These are phyloP conservation scores for Rhipidocladum racemiflorum DNA, from an alignment of 176 grass and related monocot species.

Conservation along the genomic window DNA sequence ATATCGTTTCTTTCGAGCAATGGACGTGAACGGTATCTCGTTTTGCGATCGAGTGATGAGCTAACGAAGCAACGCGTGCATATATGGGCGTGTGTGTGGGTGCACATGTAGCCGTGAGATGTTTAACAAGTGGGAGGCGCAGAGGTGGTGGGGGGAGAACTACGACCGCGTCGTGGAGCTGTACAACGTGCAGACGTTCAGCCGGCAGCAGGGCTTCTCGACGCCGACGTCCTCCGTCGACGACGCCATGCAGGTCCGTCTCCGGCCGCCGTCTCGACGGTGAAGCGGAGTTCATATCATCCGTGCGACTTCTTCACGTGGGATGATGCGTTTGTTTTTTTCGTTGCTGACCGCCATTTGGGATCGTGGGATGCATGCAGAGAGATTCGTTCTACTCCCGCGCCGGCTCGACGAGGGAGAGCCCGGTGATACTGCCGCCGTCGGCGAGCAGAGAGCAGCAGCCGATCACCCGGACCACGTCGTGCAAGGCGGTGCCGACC, in stretches of 20 bases:
- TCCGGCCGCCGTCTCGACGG: neutral
- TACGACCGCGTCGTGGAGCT: slow-evolving; percentile 99
- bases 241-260: slow-evolving; percentile 44
- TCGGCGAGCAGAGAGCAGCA: slow-evolving; percentile 44
- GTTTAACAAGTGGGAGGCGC: slow-evolving; percentile 99
- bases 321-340: neutral
- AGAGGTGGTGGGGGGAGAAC: slow-evolving; percentile 99
- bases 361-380: slow-evolving; percentile 27
- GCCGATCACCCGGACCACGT: slow-evolving; percentile 34
- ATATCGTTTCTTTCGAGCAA: neutral
- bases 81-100: neutral
- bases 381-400: slow-evolving; percentile 78
- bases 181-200: slow-evolving; percentile 96
- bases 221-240: slow-evolving; percentile 79
- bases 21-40: neutral
- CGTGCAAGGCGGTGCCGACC: slow-evolving; percentile 31
- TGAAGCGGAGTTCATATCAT: neutral
- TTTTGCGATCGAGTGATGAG: neutral
- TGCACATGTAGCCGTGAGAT: slow-evolving; percentile 65
- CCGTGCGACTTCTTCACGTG: neutral
- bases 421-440: slow-evolving; percentile 41
- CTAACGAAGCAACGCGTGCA: neutral
- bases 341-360: neutral
- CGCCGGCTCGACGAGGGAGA: slow-evolving; percentile 62
- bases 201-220: slow-evolving; percentile 75